These are phyloP conservation scores for Asterochloris erici DNA, from an alignment of 139 green algal genomes.

Conservation along the genomic window DNA sequence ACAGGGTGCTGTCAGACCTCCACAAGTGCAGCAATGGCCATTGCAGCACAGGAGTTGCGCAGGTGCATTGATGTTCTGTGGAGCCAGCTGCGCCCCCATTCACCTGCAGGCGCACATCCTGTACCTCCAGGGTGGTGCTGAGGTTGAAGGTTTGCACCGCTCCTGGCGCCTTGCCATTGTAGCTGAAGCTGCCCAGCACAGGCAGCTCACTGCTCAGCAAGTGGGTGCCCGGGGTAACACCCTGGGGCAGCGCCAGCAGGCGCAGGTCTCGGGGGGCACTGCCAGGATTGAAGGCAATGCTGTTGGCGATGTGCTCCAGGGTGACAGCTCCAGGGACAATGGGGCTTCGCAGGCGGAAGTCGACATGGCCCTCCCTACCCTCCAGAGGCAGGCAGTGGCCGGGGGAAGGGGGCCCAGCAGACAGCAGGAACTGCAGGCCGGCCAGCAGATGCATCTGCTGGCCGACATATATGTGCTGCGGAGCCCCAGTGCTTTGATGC, in stretches of 20 bases:
- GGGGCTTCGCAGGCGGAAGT: constrained; percentile 24
- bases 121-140: not conserved
- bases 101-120: constrained; percentile 11
- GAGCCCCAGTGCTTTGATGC: not conserved
- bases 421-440: constrained; percentile 30
- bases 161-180: constrained; percentile 4
- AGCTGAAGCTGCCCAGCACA: not conserved
- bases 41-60: not conserved
- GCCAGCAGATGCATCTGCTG: not conserved
- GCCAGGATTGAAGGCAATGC: constrained; percentile 27
- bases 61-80: not conserved
- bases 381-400: constrained; percentile 35
- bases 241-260: not conserved
- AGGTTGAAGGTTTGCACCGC: constrained; percentile 20
- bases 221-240: not conserved
- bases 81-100: not conserved
- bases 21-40: not conserved
- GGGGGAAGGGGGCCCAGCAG: constrained; percentile 2
- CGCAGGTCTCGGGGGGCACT: constrained; percentile 18
- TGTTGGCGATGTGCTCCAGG: constrained; percentile 29
- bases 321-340: constrained; percentile 30
- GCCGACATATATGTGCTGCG: not conserved
- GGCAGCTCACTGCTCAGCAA: not conserved
- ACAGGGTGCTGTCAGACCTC: not conserved
- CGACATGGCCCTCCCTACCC: constrained; percentile 25